Percentiles rank a stretch among this genome's conserved stretches.
phyloP scores from a whole-genome alignment of 495 filamentous ascomycete species.

The Entonaema liquescens region DNA sequence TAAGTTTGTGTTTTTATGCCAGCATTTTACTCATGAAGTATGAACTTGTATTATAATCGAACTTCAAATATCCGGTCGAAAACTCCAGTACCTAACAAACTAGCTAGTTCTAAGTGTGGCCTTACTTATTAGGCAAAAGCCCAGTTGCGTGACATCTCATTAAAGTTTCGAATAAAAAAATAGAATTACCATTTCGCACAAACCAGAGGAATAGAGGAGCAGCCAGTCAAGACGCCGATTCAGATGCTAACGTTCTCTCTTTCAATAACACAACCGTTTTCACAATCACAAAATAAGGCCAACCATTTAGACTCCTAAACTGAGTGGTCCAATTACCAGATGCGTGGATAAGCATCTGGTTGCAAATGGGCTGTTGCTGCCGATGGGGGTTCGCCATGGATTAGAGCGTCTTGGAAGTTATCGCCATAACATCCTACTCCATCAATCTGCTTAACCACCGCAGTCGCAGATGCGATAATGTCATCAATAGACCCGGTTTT shows the following conservation, averaged over 20 bases:
- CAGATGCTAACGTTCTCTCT: background rate
- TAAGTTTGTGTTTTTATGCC: background rate
- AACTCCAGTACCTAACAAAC: background rate
- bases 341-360: background rate
- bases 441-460: conserved; percentile 49
- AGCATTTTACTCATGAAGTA: background rate
- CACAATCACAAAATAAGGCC: background rate
- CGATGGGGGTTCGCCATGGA: background rate
- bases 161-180: background rate
- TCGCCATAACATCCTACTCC: conserved; percentile 45
- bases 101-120: background rate
- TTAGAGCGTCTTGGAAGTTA: conserved; percentile 33
- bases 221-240: background rate
- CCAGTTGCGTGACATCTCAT: background rate
- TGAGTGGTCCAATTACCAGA: background rate
- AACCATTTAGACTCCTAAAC: background rate
- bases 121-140: background rate
- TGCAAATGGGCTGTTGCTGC: background rate
- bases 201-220: background rate
- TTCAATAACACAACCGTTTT: background rate
- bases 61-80: background rate
- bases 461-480: conserved; percentile 44
- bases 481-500: conserved; percentile 28
- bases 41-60: background rate
- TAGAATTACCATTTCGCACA: background rate